Evolutionary conservation across 129 eudicot species (phyloP).

Genomic region (Helichrysum umbraculigerum): DNA sequence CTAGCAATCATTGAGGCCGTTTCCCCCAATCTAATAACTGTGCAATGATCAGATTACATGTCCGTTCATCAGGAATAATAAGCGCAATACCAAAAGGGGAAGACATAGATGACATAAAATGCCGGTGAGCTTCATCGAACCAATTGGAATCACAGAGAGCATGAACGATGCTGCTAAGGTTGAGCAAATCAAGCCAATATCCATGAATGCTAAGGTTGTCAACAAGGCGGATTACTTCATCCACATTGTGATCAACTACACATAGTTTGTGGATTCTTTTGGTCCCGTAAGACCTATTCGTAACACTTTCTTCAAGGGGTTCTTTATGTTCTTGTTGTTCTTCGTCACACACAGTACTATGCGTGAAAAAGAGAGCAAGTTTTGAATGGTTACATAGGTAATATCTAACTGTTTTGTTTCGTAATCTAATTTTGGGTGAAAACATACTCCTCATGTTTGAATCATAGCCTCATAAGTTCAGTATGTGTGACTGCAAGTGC

Average conservation of each 20-base stretch:
- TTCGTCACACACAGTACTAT: slow-evolving; percentile 1
- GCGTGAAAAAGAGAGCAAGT: slow-evolving; percentile 19
- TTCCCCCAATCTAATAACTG: slow-evolving; percentile 45
- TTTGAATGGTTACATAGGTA: slow-evolving; percentile 22
- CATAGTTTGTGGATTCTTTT: slow-evolving; percentile 68
- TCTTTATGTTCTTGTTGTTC: slow-evolving; percentile 8
- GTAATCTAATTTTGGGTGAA: slow-evolving; percentile 23
- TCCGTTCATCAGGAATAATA: slow-evolving; percentile 62
- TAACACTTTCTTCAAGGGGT: slow-evolving; percentile 33
- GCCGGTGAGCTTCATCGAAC: slow-evolving; percentile 65
- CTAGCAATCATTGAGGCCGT: too few relatives aligned
- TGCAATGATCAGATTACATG: slow-evolving; percentile 82
- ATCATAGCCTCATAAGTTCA: neutral
- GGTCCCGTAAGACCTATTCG: slow-evolving; percentile 52
- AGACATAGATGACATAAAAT: slow-evolving; percentile 39
- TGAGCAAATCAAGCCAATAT: slow-evolving; percentile 53
- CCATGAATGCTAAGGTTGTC: slow-evolving; percentile 56
- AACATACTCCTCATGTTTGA: slow-evolving; percentile 3
- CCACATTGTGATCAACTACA: slow-evolving; percentile 44
- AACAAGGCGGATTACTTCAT: slow-evolving; percentile 57
- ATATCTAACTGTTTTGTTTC: slow-evolving; percentile 6
- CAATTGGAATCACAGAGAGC: slow-evolving; percentile 63
- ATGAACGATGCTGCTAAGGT: slow-evolving; percentile 69
- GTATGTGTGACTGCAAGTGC: neutral
- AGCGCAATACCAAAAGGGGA: neutral